These are phyloP conservation scores for Leonotis leonurus DNA, from an alignment of 257 asterid genomes.

Conservation along the genomic window DNA sequence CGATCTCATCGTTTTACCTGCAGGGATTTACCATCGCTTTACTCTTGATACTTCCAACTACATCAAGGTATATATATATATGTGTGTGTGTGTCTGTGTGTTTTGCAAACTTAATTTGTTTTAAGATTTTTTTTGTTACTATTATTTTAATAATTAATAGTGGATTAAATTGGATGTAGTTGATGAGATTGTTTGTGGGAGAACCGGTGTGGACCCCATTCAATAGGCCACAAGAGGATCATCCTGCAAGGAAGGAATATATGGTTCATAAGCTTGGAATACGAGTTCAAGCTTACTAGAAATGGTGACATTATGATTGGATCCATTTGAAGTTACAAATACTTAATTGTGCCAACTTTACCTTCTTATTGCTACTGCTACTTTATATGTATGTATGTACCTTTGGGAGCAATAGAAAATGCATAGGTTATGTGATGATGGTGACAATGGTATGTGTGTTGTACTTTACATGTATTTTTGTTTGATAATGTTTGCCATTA, in stretches of 20 bases:
- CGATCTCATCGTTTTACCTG: constrained; percentile 72
- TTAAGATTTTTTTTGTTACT: too few species aligned
- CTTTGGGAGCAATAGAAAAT: too few species aligned
- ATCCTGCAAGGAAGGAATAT: constrained; percentile 65
- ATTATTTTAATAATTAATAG: background rate
- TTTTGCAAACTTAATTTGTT: too few species aligned
- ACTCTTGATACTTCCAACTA: constrained; percentile 65
- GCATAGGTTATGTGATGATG: too few species aligned
- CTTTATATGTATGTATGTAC: too few species aligned
- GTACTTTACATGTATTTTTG: too few species aligned
- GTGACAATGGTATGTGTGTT: too few species aligned
- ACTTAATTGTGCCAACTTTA: too few species aligned
- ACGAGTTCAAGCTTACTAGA: constrained; percentile 45
- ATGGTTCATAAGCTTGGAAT: constrained; percentile 27
- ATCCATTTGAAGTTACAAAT: background rate
- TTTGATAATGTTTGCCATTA: too few species aligned
- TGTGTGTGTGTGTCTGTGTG: too few species aligned
- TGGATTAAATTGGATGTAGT: constrained; percentile 27
- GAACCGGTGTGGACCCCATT: constrained; percentile 83
- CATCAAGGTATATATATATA: constrained; percentile 42
- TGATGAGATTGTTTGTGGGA: constrained; percentile 85
- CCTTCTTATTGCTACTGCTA: too few species aligned
- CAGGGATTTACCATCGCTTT: constrained; percentile 88
- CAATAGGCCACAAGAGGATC: constrained; percentile 77
- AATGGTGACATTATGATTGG: background rate